Base-by-base conservation (phyloP, 1,139 yeast genomes). In the Pichia sp. region DNA sequence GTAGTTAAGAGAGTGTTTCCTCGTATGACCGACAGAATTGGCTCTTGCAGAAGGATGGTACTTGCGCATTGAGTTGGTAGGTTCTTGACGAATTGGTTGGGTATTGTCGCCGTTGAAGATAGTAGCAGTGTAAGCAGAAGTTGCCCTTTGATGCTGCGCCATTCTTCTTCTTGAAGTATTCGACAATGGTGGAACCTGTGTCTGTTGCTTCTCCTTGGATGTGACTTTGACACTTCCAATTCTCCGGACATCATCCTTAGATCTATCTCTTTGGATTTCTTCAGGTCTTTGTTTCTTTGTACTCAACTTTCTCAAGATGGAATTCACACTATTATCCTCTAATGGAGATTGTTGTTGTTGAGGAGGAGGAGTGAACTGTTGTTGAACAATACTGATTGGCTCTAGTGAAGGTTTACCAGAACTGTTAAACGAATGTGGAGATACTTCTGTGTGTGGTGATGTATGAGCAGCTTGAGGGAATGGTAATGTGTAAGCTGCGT, bases 11-110 rank as follows among this genome's bases (percentile, higher is more conserved):
- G 85, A 76, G 53, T 82, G 85, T 62, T 82, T 83, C 60, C 89
- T 79, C 36, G 80, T 78, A 66, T 87, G 95, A 19, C 96, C 96
- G 55, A 88, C 83, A 18, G 96, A 86, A 65, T 87, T 88, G 3
- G 96, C 96, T 62, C 96, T 79, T 0, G 96, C 96, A 18, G 90
- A 83, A 30, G 96, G 95, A 67, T 88, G 96, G 61, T 78, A 72
- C 55, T 72, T 75, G 26, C 52, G 52, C 45, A 70, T 68, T 8
- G 36, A 16, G 5, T 53, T 44, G 18, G 55, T 30, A 18, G 42
- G 37, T 21, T 45, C 44, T 19, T 40, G 45, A 19, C 43, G 43
- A 12, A 39, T 3, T 28, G 48, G 34, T 46, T 39, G 44, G 5
- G 36, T 5, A 9, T 25, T 45, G 16, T 61, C 60, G 7, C 58